Evolutionary conservation across 2,329 filamentous ascomycete species (phyloP), one percentile per base, ranked within the genome.

Genomic region (Metarhizium anisopliae): DNA sequence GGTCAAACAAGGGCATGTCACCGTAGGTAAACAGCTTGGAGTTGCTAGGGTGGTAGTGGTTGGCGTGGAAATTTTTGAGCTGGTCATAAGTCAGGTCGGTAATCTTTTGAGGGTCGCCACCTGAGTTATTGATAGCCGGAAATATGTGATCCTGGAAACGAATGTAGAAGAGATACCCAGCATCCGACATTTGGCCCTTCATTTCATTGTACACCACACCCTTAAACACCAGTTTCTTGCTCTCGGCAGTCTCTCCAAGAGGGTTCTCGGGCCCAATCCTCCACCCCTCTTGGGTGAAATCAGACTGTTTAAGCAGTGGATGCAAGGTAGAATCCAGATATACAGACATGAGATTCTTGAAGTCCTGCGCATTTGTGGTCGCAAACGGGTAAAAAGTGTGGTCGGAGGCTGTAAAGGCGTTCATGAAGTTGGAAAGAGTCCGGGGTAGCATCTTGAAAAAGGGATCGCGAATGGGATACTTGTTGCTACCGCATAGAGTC

Each of bases 401-500:
- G 67, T 97, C 93, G 25, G 91, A 88, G 30, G 92, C 91, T 47
- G 94, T 99, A 69, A 97, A 96, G 59, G 94, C 94, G 71, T 99
- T 99, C 94, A 99, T 99, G 68, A 96, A 99, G 73, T 97, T 99
- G 61, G 94, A 96, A n/a, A 99, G 80, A 5, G 94, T 96, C 63
- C 94, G 85, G 25, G 94, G 94, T 30, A 99, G 82, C 94, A 99
- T 99, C 81, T 97, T 99, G 79, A 99, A 99, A 78, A 99, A 99
- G 0, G 94, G 94, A 67, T 99, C 94, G 59, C 94, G 90, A 57
- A 99, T 93, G n/a, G 94, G 94, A 68, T 74, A 96, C 86, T 95
- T 96, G 70, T 95, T 79, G 68, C 93, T 97, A 25, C 94, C 94
- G 67, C 94, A 99, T 47, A 99, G 77, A 1, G 94, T 97, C 20